Percentiles rank a stretch among this genome's conserved stretches.
These are phyloP conservation scores for Vicia villosa DNA, from an alignment of 306 rosid species.

Conservation along the genomic window DNA sequence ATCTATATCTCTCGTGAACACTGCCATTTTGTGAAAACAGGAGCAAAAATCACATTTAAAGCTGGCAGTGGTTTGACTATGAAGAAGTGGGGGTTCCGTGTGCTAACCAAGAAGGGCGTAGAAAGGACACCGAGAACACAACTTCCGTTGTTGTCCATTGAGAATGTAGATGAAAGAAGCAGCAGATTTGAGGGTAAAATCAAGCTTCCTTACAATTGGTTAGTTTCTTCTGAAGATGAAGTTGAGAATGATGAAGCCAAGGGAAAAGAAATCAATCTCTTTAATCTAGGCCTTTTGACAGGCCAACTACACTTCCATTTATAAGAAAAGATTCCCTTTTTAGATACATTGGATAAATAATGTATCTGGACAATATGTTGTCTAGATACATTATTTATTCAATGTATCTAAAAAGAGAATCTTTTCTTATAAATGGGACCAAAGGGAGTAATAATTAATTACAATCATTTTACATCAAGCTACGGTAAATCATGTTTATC, in stretches of 20 bases:
- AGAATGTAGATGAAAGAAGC: background rate
- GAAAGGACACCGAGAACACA: background rate
- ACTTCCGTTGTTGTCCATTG: background rate
- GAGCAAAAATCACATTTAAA: background rate
- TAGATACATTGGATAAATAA: no score
- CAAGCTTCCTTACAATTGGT: background rate
- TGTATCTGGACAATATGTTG: no score
- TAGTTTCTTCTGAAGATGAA: background rate
- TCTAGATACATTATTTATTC: no score
- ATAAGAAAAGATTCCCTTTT: no score
- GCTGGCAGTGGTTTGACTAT: background rate
- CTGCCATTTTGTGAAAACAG: background rate
- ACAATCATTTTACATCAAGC: no score
- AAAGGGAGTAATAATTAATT: no score
- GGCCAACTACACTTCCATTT: no score
- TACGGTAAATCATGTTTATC: no score
- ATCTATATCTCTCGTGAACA: background rate
- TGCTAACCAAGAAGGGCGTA: background rate
- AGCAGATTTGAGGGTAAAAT: background rate
- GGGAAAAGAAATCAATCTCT: background rate
- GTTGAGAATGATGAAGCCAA: background rate
- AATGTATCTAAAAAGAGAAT: no score
- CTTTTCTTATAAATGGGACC: no score
- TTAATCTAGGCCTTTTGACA: no score
- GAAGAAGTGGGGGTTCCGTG: background rate